These are phyloP conservation scores for Candida fluviatilis DNA, from an alignment of 805 yeast genomes.

Conservation along the genomic window DNA sequence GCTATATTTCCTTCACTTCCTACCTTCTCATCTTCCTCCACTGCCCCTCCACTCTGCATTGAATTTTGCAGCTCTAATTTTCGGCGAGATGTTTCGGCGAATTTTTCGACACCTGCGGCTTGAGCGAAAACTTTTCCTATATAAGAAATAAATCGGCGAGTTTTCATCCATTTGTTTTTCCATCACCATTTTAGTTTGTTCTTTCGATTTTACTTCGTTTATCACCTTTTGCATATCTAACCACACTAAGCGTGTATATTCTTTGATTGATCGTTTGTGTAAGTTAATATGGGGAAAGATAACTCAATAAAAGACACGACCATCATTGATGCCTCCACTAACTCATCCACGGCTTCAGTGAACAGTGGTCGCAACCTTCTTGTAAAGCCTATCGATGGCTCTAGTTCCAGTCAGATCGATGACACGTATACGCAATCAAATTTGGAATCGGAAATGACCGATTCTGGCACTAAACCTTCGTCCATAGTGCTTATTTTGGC, in stretches of 20 bases:
- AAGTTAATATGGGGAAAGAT: neutral
- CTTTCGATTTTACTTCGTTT: no score
- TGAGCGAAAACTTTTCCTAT: neutral
- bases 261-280: no score
- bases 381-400: neutral
- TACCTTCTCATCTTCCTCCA: no score
- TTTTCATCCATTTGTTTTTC: neutral
- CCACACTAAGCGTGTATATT: no score
- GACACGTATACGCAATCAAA: neutral
- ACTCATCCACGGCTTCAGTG: constrained; percentile 1
- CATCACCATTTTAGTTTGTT: constrained; percentile 1
- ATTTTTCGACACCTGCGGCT: neutral
- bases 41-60: no score
- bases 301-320: no score
- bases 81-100: constrained; percentile 6
- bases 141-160: neutral
- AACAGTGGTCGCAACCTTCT: neutral
- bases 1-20: no score
- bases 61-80: no score
- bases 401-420: neutral
- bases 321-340: neutral
- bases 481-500: constrained; percentile 65
- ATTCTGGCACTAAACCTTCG: constrained; percentile 44
- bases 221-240: no score
- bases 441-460: constrained; percentile 3